Conservation (phyloP, 2,329 filamentous ascomycete species). For the Botrytis elliptica region DNA sequence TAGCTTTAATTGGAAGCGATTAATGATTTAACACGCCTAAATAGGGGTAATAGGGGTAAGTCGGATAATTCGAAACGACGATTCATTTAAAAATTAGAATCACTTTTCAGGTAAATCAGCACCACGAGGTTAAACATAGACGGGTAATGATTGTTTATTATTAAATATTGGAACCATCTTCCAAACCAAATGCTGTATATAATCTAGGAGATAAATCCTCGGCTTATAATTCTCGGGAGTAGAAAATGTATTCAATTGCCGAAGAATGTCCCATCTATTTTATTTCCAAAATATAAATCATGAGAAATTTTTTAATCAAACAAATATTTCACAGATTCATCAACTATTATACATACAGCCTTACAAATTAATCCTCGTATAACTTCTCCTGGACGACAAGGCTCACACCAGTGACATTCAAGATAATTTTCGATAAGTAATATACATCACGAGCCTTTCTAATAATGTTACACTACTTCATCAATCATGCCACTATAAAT, state of each 20-base stretch:
- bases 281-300: background rate
- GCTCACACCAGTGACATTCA: conserved; percentile 10
- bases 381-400: background rate
- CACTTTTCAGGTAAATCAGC: background rate
- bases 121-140: background rate
- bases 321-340: background rate
- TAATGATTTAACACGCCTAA: background rate
- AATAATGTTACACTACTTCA: background rate
- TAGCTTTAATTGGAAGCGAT: background rate
- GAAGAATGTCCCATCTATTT: background rate
- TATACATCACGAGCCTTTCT: background rate
- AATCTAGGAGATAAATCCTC: background rate
- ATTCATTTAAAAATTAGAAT: background rate
- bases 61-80: background rate
- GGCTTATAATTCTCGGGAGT: background rate
- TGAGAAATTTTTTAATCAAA: background rate
- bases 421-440: background rate
- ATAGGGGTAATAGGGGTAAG: background rate
- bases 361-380: background rate
- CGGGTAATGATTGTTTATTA: too few species aligned
- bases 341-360: background rate
- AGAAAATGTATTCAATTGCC: background rate
- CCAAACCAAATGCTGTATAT: background rate
- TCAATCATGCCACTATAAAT: background rate
- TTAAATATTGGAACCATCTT: background rate